Conservation (phyloP, 345 rosid species). For the Durio zibethinus region DNA sequence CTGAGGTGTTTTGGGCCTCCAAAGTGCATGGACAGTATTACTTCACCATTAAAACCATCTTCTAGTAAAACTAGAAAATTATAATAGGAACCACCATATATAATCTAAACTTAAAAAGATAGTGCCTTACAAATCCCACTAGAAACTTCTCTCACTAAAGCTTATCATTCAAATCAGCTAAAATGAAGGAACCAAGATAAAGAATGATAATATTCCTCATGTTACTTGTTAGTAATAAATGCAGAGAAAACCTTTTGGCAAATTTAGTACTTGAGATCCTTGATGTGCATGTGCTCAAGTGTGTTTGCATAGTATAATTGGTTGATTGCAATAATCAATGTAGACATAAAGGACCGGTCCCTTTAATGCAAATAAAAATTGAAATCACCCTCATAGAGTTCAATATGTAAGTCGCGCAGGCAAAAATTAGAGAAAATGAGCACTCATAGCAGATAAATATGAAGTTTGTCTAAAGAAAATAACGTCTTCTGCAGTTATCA, state of each 20-base stretch:
- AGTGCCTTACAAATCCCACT: neutral
- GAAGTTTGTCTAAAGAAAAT: constrained; percentile 16
- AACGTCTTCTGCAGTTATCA: constrained; percentile 45
- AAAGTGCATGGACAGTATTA: neutral
- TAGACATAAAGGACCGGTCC: neutral
- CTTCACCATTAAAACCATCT: neutral
- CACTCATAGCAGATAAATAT: neutral
- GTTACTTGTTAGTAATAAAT: neutral
- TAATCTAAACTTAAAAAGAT: neutral
- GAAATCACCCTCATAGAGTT: neutral
- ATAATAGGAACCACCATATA: neutral
- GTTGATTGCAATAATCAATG: neutral
- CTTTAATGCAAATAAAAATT: neutral
- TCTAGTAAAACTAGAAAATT: neutral
- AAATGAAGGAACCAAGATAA: neutral
- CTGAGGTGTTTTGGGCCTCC: neutral
- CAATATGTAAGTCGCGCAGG: neutral
- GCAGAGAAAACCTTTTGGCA: neutral
- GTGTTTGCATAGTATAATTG: neutral
- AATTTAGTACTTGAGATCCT: neutral
- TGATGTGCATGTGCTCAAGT: neutral
- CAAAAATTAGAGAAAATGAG: neutral
- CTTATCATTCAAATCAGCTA: neutral
- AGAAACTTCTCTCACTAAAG: neutral
- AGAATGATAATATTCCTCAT: neutral